Conservation (phyloP, 2,329 filamentous ascomycete species). For the Monosporascus cannonballus region DNA sequence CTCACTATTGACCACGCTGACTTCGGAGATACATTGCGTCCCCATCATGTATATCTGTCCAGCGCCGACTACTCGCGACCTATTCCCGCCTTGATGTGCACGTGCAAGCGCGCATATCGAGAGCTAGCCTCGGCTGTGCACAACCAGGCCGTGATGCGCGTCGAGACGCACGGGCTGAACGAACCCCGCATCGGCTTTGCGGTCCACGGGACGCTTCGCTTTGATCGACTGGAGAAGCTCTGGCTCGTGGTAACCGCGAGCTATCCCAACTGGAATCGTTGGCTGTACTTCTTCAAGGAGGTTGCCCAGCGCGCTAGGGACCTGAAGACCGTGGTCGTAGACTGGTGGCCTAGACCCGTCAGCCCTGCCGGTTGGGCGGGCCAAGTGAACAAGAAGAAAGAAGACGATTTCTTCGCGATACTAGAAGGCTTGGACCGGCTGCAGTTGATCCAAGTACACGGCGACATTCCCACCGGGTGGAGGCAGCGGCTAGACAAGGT, state of each 20-base stretch:
- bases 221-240: slow-evolving; percentile 19
- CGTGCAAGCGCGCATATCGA: slow-evolving; percentile 13
- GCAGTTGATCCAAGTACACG: slow-evolving; percentile 14
- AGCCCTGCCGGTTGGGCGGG: slow-evolving; percentile 6
- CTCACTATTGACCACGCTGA: slow-evolving; percentile 13
- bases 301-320: slow-evolving; percentile 9
- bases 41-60: slow-evolving; percentile 10
- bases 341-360: slow-evolving; percentile 22
- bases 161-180: slow-evolving; percentile 17
- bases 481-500: slow-evolving; percentile 7
- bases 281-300: slow-evolving; percentile 22
- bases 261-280: slow-evolving; percentile 25
- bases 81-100: slow-evolving; percentile 16
- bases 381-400: slow-evolving; percentile 15
- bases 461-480: slow-evolving; percentile 15
- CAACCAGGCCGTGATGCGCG: slow-evolving; percentile 16
- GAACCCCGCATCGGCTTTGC: slow-evolving; percentile 23
- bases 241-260: slow-evolving; percentile 20
- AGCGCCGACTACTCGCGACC: slow-evolving; percentile 6
- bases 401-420: slow-evolving; percentile 16
- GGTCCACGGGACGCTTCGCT: slow-evolving; percentile 21
- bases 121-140: slow-evolving; percentile 19
- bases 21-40: slow-evolving; percentile 17
- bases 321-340: slow-evolving; percentile 20
- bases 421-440: slow-evolving; percentile 11